A percentile compares a stretch with the other conserved stretches of the same genome.
These are phyloP conservation scores for Arthrobotrys sphaeroides DNA, from an alignment of 2,329 filamentous ascomycete genomes.

Conservation along the genomic window DNA sequence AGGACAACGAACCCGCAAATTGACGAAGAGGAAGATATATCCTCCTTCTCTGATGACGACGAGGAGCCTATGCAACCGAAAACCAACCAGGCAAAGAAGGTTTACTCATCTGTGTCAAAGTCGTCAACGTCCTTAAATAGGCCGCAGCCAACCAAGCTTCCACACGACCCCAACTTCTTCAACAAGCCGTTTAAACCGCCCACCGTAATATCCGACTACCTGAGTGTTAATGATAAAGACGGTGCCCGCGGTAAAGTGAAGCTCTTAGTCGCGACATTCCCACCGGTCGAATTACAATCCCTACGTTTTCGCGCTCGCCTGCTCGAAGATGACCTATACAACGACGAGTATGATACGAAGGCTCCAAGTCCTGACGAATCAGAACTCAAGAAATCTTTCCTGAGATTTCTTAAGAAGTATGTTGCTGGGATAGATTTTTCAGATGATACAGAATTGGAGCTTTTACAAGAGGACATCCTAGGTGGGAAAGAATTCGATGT, in stretches of 20 bases:
- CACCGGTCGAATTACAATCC: neutral
- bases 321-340: conserved; percentile 31
- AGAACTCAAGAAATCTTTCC: conserved; percentile 23
- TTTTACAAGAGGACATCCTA: conserved; percentile 23
- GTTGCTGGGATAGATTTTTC: neutral
- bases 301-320: conserved; percentile 26
- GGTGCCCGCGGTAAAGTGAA: neutral
- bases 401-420: conserved; percentile 6
- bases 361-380: neutral
- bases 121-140: neutral
- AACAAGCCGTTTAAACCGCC: conserved; percentile 13
- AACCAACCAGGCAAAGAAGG: neutral
- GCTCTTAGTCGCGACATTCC: neutral
- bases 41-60: conserved; percentile 44
- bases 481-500: conserved; percentile 25
- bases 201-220: neutral
- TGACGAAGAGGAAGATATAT: conserved; percentile 32
- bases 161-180: neutral
- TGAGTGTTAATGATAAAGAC: neutral
- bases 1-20: neutral
- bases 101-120: neutral
- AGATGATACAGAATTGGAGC: conserved; percentile 26
- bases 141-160: neutral
- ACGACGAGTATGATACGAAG: conserved; percentile 4
- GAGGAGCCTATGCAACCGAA: neutral